Conservation (phyloP, 805 yeast species). For the Saturnispora besseyi region DNA sequence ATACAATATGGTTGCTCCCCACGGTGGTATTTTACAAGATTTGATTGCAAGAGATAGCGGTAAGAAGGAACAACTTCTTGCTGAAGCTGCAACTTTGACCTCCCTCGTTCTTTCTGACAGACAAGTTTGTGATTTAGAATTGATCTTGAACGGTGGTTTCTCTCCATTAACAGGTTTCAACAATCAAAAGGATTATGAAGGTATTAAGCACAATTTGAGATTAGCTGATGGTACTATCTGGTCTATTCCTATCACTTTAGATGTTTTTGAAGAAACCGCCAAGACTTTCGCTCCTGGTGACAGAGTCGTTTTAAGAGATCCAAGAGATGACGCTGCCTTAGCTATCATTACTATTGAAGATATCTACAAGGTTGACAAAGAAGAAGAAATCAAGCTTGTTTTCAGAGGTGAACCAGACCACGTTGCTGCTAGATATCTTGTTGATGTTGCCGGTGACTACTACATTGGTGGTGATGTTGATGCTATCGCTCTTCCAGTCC, state of each 20-base stretch:
- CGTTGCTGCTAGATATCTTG: constrained; percentile 76
- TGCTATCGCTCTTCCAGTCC: constrained; percentile 76
- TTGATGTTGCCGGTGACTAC: constrained; percentile 66
- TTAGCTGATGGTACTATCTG: constrained; percentile 70
- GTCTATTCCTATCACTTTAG: constrained; percentile 90
- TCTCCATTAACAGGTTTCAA: constrained; percentile 72
- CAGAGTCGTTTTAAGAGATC: constrained; percentile 67
- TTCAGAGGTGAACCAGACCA: constrained; percentile 97
- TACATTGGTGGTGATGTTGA: constrained; percentile 85
- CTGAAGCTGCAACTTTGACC: constrained; percentile 46
- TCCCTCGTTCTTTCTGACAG: constrained; percentile 63
- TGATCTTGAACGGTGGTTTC: constrained; percentile 89
- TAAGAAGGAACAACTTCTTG: constrained; percentile 43
- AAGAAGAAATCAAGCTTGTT: constrained; percentile 70
- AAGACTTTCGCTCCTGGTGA: constrained; percentile 46
- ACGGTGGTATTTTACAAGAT: constrained; percentile 88
- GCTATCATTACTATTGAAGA: constrained; percentile 78
- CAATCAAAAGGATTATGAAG: constrained; percentile 55
- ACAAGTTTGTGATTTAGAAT: constrained; percentile 87
- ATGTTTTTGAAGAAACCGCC: constrained; percentile 45
- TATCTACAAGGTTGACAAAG: constrained; percentile 74
- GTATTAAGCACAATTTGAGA: constrained; percentile 62
- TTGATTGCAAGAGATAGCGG: constrained; percentile 71
- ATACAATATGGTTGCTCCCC: constrained; percentile 61
- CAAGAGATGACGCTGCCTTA: constrained; percentile 67